Base-by-base conservation (phyloP, 352 stramenopile species). In the Phytophthora hibernalis region DNA sequence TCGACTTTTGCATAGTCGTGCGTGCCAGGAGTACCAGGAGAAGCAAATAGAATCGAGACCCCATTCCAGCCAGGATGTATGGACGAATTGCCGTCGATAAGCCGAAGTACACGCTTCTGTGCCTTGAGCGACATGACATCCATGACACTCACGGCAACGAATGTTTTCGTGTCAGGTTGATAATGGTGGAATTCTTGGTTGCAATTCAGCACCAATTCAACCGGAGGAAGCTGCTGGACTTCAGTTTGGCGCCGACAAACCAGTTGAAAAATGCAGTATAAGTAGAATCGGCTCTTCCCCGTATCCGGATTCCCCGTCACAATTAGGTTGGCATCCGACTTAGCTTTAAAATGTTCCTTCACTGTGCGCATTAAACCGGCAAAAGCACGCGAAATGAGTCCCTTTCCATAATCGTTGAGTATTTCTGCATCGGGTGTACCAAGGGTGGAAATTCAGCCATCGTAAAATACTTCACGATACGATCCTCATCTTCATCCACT, bases 251-350 rank as follows among this genome's bases (percentile, higher is more conserved):
- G 12, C 2, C 51, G 5, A 48, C 9, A 13, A 38, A 37, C 22
- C 16, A 61, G 45, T 33, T 56, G 65, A 54, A 65, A 69, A 7
- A 70, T 44, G 56, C 55, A 72, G 13, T 67, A 72, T 2, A 43
- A 16, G 37, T 43, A 48, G 42, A 48, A 28, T 8, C 42, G 42
- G 16, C 42, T 48, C 18, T 48, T 48, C 18, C 42, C 42, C 11
- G 20, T 16, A 7, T 20, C 42, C 16, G 42, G 42, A 28, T 48
- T 48, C 10, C 42, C 42, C 42, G 18, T 48, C 1, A 48, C 42
- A 7, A 48, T 2, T 9, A 48, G 16, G 18, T 48, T 48, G 42
- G 11, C 22, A 33, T 13, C 22, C 12, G 10, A 22, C 5, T 18
- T 3, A 5, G 9, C 12, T 11, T 51, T 22, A 51, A 51, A 51